Base-by-base conservation (phyloP, 331 rosid genomes). In the Rhamnella rubrinervis region DNA sequence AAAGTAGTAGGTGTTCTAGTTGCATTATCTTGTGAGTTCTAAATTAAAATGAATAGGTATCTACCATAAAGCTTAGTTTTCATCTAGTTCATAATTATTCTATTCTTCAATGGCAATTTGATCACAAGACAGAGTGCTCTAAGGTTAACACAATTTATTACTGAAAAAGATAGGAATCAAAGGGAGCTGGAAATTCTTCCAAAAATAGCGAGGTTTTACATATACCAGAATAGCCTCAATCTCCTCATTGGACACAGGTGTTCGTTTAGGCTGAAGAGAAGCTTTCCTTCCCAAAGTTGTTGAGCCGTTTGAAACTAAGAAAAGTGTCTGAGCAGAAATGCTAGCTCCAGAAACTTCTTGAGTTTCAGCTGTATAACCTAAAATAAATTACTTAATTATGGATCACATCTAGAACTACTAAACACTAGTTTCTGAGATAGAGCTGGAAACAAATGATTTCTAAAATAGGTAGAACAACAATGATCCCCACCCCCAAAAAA, bases 181-280 rank as follows among this genome's bases (percentile, higher is more conserved):
- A 26, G 5, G 52, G 47, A 70, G 63, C 37, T 15, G 70, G 41
- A 57, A 59, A 38, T 28, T 19, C 2, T 14, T 21, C 28, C 50
- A 67, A 69, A 47, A 66, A 60, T 50, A 13, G 18, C 26, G 31
- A 77, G 61, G 40, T 71, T 67, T 52, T 55, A 75, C 88, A 51
- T 23, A 23, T 85, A 93, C 98, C 98, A 93, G 68, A 84, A 93
- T 60, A 74, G 97, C 95, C 65, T 93, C 98, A 65, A 93, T 90
- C 87, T 93, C 98, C 65, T 90, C 91, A 2, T 88, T 77, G 71
- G 97, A 79, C 19, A 93, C 65, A 0, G 95, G 98, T 67, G 92
- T 90, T 87, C 97, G 86, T 77, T 84, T 84, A 44, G 97, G 98
- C 73, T 93, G 98, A 79, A 80, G 87, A 75, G 98, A 93, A 67